phyloP scores from a whole-genome alignment of 176 grass and related monocot species.

The Hsuehochloa calcarea region DNA sequence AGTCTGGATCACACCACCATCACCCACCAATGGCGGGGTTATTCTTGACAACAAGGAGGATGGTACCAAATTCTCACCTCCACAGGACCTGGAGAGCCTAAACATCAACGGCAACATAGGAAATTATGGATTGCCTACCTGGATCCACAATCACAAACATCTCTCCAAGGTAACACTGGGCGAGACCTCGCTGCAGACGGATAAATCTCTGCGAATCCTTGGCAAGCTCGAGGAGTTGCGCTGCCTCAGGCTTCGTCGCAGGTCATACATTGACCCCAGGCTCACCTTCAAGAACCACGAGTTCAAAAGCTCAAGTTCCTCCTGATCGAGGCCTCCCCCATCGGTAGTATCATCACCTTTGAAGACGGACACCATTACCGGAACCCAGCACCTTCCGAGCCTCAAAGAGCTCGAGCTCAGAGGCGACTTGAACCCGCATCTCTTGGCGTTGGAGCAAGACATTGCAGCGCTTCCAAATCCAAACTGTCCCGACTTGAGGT shows the following conservation, averaged over 20 bases:
- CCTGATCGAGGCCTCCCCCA: rapidly evolving
- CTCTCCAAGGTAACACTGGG: not conserved
- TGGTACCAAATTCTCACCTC: not conserved
- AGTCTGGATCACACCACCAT: too few species aligned
- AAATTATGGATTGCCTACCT: not conserved
- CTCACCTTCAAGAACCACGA: not conserved
- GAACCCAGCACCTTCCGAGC: too few species aligned
- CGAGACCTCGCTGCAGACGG: not conserved
- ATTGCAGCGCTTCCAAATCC: too few species aligned
- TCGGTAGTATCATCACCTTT: not conserved
- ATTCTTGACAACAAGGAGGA: not conserved
- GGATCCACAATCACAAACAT: not conserved
- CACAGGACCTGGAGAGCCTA: not conserved
- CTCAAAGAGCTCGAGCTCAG: too few species aligned
- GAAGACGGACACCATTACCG: not conserved
- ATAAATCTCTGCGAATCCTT: not conserved
- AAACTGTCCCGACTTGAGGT: too few species aligned
- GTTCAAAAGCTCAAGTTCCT: not conserved
- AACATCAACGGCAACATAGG: not conserved
- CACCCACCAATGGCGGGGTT: too few species aligned
- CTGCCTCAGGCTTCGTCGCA: not conserved
- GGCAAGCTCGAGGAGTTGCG: not conserved
- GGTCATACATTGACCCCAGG: not conserved
- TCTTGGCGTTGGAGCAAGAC: too few species aligned
- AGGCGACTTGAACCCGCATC: too few species aligned